Evolutionary conservation across 306 rosid species (phyloP).

Genomic region (cucumber (Cucumis sativus)): DNA sequence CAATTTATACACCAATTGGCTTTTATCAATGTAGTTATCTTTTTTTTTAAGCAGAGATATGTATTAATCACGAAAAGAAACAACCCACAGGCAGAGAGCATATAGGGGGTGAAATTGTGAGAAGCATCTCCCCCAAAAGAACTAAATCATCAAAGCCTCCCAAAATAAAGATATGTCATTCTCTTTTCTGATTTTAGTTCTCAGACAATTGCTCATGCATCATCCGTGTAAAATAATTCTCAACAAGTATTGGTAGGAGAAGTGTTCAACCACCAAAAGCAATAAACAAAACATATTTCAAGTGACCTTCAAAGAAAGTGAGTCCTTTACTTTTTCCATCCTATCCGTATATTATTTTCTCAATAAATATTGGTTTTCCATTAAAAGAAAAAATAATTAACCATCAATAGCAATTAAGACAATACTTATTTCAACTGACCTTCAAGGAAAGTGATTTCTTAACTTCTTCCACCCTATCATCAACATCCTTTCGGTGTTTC

Average conservation of each 20-base stretch:
- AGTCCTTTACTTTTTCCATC: constrained; percentile 78
- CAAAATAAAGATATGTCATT: background rate
- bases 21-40: background rate
- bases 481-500: constrained; percentile 82
- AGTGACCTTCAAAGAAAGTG: constrained; percentile 77
- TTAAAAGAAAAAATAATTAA: background rate
- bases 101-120: too few species aligned
- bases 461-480: constrained; percentile 76
- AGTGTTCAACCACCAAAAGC: background rate
- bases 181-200: background rate
- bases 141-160: too few species aligned
- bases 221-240: background rate
- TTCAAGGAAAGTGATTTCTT: constrained; percentile 65
- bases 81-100: too few species aligned
- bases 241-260: background rate
- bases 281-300: constrained; percentile 30
- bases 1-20: background rate
- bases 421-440: constrained; percentile 69
- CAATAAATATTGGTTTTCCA: background rate
- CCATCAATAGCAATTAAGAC: background rate
- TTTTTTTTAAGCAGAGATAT: background rate
- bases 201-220: background rate
- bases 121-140: too few species aligned
- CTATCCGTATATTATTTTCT: constrained; percentile 29
- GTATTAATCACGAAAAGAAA: too few species aligned